phyloP scores from a whole-genome alignment of 345 rosid genomes.

The Gossypium longicalyx region DNA sequence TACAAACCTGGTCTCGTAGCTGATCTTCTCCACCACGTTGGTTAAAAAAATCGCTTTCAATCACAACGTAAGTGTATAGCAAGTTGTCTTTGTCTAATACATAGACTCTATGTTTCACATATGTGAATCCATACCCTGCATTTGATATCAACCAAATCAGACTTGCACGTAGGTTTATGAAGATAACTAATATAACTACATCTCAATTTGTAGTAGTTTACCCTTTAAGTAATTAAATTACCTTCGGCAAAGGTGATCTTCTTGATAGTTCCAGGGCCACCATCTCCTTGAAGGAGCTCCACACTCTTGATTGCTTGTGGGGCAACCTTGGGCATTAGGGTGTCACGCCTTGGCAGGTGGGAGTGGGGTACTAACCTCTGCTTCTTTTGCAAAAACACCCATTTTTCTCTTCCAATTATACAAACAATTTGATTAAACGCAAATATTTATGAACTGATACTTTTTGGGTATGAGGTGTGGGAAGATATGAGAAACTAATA shows the following conservation, averaged over 20 bases:
- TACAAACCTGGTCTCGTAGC: conserved; percentile 29
- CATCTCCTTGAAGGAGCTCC: conserved; percentile 37
- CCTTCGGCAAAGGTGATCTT: conserved; percentile 15
- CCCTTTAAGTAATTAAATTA: background rate
- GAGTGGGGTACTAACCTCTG: conserved; percentile 21
- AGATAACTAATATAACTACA: background rate
- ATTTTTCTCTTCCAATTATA: conserved; percentile 11
- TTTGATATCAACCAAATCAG: background rate
- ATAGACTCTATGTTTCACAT: conserved; percentile 26
- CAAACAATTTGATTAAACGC: background rate
- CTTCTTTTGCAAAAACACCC: conserved; percentile 24
- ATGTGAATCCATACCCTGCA: background rate
- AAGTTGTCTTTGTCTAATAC: conserved; percentile 22
- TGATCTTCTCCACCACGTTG: conserved; percentile 27
- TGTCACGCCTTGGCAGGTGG: conserved; percentile 27
- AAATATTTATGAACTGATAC: background rate
- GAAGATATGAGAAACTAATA: background rate
- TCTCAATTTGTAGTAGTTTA: background rate
- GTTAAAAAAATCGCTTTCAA: conserved; percentile 31
- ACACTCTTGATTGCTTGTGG: conserved; percentile 31
- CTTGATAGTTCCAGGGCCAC: conserved; percentile 44
- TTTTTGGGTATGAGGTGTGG: background rate
- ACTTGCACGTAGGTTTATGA: background rate
- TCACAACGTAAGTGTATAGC: conserved; percentile 12
- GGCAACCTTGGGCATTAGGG: conserved; percentile 31